These are phyloP conservation scores for Ogataea ramenticola DNA, from an alignment of 805 yeast genomes.

Conservation along the genomic window DNA sequence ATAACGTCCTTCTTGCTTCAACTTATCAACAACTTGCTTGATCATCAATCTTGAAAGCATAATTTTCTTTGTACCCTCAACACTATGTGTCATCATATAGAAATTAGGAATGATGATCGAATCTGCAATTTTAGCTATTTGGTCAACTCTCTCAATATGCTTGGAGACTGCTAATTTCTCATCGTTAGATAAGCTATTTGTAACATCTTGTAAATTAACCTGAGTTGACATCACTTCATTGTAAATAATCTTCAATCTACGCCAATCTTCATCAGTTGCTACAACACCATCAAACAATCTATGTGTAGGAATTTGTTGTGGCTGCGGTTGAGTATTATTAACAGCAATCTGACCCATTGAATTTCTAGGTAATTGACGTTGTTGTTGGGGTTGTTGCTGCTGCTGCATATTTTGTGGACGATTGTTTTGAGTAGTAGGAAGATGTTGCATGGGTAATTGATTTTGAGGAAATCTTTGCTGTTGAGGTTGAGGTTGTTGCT, in stretches of 20 bases:
- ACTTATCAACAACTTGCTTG: conserved; percentile 63
- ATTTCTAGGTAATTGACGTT: background rate
- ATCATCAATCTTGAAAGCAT: conserved; percentile 76
- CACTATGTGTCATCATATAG: conserved; percentile 66
- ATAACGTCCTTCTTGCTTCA: conserved; percentile 40
- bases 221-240: conserved; percentile 66
- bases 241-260: conserved; percentile 51
- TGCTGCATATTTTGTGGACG: background rate
- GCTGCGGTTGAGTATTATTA: too few species aligned
- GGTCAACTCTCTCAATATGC: conserved; percentile 45
- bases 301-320: background rate
- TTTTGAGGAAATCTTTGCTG: conserved; percentile 8
- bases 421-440: conserved; percentile 26
- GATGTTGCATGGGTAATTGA: conserved; percentile 14
- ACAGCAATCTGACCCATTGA: background rate
- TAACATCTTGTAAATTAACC: conserved; percentile 58
- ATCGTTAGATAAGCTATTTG: conserved; percentile 49
- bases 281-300: conserved; percentile 23
- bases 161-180: conserved; percentile 59
- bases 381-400: background rate
- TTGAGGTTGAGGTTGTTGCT: conserved; percentile 5
- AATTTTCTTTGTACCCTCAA: conserved; percentile 67
- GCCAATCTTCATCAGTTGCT: conserved; percentile 56
- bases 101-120: conserved; percentile 67
- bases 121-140: conserved; percentile 62